phyloP scores from a whole-genome alignment of 2,329 filamentous ascomycete genomes.

The Zymoseptoria crescenta region DNA sequence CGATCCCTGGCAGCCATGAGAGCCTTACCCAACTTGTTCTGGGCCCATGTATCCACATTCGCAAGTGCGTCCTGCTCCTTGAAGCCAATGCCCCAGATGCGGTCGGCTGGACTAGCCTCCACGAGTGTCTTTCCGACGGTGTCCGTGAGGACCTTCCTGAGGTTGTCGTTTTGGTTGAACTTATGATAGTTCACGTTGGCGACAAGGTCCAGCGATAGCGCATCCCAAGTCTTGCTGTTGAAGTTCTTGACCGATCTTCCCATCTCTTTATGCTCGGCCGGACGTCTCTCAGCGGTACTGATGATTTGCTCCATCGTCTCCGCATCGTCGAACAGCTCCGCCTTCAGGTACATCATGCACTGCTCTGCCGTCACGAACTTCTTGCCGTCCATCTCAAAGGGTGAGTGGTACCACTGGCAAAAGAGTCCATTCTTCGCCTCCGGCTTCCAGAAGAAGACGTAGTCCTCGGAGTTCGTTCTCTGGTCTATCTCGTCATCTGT shows the following conservation, averaged over 20 bases:
- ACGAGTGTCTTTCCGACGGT: conserved; percentile 28
- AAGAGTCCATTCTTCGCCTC: conserved; percentile 15
- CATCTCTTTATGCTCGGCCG: conserved; percentile 27
- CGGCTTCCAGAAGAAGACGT: conserved; percentile 19
- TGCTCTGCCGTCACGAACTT: conserved; percentile 20
- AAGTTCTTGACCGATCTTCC: conserved; percentile 30
- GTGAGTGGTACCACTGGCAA: conserved; percentile 22
- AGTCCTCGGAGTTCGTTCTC: conserved; percentile 7
- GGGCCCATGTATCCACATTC: conserved; percentile 26
- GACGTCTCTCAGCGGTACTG: conserved; percentile 25
- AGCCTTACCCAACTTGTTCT: conserved; percentile 29
- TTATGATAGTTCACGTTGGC: conserved; percentile 29
- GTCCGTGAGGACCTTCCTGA: conserved; percentile 22
- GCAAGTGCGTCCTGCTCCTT: conserved; percentile 25
- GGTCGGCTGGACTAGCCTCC: conserved; percentile 31
- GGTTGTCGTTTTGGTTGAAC: conserved; percentile 26
- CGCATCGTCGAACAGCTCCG: conserved; percentile 34
- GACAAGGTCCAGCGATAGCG: conserved; percentile 23
- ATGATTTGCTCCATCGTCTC: conserved; percentile 45
- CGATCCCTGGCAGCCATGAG: conserved; percentile 29
- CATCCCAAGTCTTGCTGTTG: conserved; percentile 25
- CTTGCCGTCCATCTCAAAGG: conserved; percentile 10
- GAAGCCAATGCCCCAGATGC: conserved; percentile 31
- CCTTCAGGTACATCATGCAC: conserved; percentile 36
- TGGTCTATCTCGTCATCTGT: not conserved